Evolutionary conservation across 768 basidiomycete species (phyloP).

Genomic region (Lactarius trivialis): DNA sequence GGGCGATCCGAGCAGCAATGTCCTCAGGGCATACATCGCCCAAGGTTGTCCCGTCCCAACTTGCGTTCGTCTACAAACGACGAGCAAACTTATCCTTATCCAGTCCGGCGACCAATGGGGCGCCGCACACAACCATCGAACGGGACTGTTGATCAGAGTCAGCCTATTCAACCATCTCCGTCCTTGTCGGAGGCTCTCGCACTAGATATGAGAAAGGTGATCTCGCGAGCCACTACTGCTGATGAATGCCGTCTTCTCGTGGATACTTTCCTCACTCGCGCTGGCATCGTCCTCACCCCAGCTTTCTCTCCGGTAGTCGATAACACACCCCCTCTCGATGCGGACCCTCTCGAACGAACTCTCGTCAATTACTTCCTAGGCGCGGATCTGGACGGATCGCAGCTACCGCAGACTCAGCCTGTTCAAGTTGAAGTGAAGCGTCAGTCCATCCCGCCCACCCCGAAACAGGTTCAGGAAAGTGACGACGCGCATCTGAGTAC

Average conservation of each 20-base stretch:
- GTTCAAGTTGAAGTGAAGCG: neutral
- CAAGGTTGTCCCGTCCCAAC: neutral
- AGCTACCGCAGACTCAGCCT: neutral
- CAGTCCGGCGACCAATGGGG: neutral
- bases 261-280: constrained; percentile 63
- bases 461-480: neutral
- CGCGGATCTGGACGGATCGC: constrained; percentile 5
- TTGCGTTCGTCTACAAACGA: constrained; percentile 6
- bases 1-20: constrained; percentile 2
- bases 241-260: constrained; percentile 83
- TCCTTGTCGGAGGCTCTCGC: constrained; percentile 42
- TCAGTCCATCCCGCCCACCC: neutral
- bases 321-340: neutral
- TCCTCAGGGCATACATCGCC: neutral
- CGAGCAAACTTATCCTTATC: neutral
- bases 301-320: constrained; percentile 30
- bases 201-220: constrained; percentile 58
- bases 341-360: constrained; percentile 10
- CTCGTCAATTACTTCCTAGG: constrained; percentile 16
- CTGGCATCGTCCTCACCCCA: neutral
- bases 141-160: constrained; percentile 11
- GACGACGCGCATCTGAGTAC: neutral
- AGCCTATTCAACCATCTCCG: constrained; percentile 26
- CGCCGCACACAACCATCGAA: constrained; percentile 14
- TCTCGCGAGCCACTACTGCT: constrained; percentile 62